Percentiles rank a stretch among this genome's conserved stretches.
Evolutionary conservation across 164 flowering plant species (phyloP).

Genomic region (Nymphaea thermarum): DNA sequence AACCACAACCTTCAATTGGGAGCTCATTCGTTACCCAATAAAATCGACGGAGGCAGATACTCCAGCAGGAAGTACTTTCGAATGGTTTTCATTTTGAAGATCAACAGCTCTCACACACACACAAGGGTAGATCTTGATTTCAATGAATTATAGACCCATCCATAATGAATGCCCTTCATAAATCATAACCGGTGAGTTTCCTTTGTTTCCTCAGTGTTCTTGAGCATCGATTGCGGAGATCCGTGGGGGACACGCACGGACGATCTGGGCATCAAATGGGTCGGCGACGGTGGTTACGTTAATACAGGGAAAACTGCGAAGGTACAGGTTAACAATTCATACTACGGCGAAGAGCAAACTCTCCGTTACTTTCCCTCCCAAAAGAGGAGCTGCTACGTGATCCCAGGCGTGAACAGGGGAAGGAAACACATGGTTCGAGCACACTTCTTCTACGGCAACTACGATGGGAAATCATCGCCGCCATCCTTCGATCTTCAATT

Average conservation of each 20-base stretch:
- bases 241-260: conserved; percentile 3
- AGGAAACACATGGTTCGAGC: conserved; percentile 17
- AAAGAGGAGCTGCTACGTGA: conserved; percentile 23
- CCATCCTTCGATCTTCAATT: conserved; percentile 25
- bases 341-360: conserved; percentile 13
- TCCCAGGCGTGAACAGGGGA: conserved; percentile 2
- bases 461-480: conserved; percentile 21
- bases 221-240: conserved; percentile 26
- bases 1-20: too few relatives aligned
- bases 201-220: conserved; percentile 9
- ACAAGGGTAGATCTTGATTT: too few relatives aligned
- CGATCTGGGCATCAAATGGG: conserved; percentile 14
- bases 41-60: too few relatives aligned
- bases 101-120: too few relatives aligned
- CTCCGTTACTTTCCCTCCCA: conserved; percentile 22
- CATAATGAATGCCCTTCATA: too few relatives aligned
- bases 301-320: conserved; percentile 11
- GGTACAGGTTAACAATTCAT: conserved; percentile 1
- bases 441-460: conserved; percentile 19
- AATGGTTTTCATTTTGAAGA: too few relatives aligned
- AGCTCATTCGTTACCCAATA: too few relatives aligned
- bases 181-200: too few relatives aligned
- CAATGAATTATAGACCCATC: too few relatives aligned
- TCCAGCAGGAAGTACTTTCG: too few relatives aligned
- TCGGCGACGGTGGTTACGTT: conserved; percentile 11